Percentiles rank a stretch among this genome's conserved stretches.
These are phyloP conservation scores for Gorgonomyces haynaldii DNA, from an alignment of 192 early-diverging fungal species.

Conservation along the genomic window DNA sequence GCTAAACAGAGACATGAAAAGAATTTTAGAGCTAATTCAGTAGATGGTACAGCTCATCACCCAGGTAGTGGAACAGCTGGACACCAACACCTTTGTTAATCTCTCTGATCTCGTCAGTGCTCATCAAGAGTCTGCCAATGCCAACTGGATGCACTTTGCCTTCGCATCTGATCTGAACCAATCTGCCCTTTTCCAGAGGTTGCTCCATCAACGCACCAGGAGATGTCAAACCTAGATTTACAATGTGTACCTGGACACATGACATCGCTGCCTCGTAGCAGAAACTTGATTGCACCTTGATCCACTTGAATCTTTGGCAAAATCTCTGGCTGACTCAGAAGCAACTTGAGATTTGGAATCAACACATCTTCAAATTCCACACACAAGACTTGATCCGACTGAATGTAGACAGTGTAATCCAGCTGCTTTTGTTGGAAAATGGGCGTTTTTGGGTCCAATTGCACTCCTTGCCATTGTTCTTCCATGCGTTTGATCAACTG, in stretches of 20 bases:
- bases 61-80: constrained; percentile 77
- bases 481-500: too few species aligned
- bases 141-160: constrained; percentile 94
- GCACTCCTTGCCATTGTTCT: too few species aligned
- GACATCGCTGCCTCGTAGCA: constrained; percentile 91
- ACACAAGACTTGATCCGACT: too few species aligned
- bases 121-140: constrained; percentile 79
- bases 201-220: constrained; percentile 71
- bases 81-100: constrained; percentile 90
- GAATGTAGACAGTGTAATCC: too few species aligned
- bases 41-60: constrained; percentile 47
- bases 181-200: constrained; percentile 52
- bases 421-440: too few species aligned
- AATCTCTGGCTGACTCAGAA: constrained; percentile 91
- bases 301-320: constrained; percentile 87
- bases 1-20: too few species aligned
- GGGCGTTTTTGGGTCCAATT: too few species aligned
- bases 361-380: constrained; percentile 92
- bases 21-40: too few species aligned
- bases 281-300: constrained; percentile 94
- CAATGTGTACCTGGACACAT: constrained; percentile 99
- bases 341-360: constrained; percentile 69
- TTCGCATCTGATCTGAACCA: constrained; percentile 87
- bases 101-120: constrained; percentile 32
- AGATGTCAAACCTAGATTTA: too few species aligned